Base-by-base conservation (phyloP, 768 basidiomycete genomes). In the Dentipellis sp. region DNA sequence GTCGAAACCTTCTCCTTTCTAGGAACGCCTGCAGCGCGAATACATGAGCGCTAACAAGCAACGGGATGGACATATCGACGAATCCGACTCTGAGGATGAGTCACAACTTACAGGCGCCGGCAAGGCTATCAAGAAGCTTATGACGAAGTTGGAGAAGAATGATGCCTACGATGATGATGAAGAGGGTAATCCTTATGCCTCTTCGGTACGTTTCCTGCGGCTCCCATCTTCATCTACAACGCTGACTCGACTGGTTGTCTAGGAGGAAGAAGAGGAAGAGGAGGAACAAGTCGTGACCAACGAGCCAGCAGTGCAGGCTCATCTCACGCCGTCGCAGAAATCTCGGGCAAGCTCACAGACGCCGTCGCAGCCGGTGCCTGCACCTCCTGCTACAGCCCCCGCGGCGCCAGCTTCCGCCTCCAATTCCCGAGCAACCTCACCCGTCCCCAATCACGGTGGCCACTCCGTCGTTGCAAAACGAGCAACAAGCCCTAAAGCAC, bases 21-120 rank as follows among this genome's bases (percentile, higher is more conserved):
- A 92, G 90, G 89, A 91, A 68, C 86, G 90, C 35, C 68, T 92
- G 40, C 91, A 92, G 71, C 81, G 83, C 52, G 89, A 91, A 66
- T 90, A 91, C 63, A 83, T 83, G 65, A 70, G 72, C 22, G 90
- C 90, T 17, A 91, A 91, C 67, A 87, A 88, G 68, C 77, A 73
- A 51, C 76, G 82, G 11, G 86, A 89, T 47, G 79, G 80, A 10
- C 78, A 80, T 42, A 74, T 89, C 38, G 88, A 87, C 62, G 86
- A 84, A 60, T 83, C 84, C 1, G 88, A 90, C 5, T 89, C 91
- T 29, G 79, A 79, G 45, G 86, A 86, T 29, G 69, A 75, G 19
- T 36, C 77, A 16, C 74, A 80, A 59, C 62, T 81, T 39, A 83
- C 81, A 46, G 84, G 82, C 58, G 86, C 90, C 37, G 86, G 81